A percentile compares a stretch with the other conserved stretches of the same genome.
Conservation (phyloP, 2,329 filamentous ascomycete species). For the Nemania sp. region DNA sequence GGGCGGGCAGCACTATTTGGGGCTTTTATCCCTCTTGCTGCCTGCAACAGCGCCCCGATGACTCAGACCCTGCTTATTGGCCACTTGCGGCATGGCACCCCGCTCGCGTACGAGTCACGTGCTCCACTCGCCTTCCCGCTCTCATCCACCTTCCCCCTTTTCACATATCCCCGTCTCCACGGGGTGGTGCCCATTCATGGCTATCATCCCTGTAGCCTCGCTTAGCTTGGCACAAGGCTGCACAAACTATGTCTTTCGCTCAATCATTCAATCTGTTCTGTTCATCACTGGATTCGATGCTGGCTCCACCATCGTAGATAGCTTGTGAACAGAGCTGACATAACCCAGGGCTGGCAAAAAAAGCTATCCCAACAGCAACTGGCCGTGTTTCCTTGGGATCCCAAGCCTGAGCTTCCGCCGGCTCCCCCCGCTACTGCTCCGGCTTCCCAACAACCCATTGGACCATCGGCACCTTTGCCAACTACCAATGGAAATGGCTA, state of each 20-base stretch:
- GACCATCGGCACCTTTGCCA: conserved; percentile 27
- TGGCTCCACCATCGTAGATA: no score
- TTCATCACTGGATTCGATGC: no score
- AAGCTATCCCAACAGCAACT: conserved; percentile 85
- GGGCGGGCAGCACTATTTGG: conserved; percentile 59
- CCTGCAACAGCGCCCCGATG: conserved; percentile 34
- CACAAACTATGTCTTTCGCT: background rate
- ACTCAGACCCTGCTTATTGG: conserved; percentile 34
- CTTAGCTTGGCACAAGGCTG: background rate
- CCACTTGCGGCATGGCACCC: background rate
- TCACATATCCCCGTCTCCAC: background rate
- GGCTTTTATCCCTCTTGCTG: conserved; percentile 51
- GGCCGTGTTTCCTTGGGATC: conserved; percentile 94
- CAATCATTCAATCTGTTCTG: background rate
- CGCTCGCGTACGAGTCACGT: conserved; percentile 27
- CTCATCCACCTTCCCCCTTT: conserved; percentile 1
- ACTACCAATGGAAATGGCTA: conserved; percentile 37
- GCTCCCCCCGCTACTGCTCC: conserved; percentile 44
- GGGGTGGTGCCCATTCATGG: no score
- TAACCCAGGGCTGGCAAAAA: conserved; percentile 84
- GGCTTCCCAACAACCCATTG: conserved; percentile 31
- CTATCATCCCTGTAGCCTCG: conserved; percentile 15
- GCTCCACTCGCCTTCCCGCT: conserved; percentile 25
- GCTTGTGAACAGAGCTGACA: conserved; percentile 20
- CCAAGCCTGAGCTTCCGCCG: conserved; percentile 67